phyloP scores from a whole-genome alignment of 2,329 filamentous ascomycete genomes.

The Fusarium robinianum region DNA sequence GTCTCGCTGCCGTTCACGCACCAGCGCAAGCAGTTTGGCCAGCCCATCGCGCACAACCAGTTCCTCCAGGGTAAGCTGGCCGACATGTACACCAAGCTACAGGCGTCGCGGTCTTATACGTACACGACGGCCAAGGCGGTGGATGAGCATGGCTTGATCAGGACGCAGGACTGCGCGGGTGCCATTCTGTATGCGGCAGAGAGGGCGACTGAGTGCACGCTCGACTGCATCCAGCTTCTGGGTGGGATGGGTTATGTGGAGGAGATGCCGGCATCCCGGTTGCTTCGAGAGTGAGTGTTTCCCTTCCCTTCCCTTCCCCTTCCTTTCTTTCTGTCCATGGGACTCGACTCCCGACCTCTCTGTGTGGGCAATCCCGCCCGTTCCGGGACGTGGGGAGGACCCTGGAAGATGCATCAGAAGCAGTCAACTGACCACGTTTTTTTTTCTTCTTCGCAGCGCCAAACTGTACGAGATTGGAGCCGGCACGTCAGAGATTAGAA shows the following conservation, averaged over 20 bases:
- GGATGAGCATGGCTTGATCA: conserved; percentile 73
- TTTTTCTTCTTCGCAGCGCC: no score
- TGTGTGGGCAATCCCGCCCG: no score
- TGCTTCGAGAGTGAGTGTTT: conserved; percentile 69
- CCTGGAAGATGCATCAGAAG: background rate
- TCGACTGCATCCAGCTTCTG: conserved; percentile 89
- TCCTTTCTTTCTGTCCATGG: background rate
- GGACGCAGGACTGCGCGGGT: conserved; percentile 91
- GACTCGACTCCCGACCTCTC: background rate
- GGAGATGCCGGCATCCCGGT: conserved; percentile 86
- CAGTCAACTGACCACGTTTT: conserved; percentile 37
- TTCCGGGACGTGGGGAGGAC: background rate
- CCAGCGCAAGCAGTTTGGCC: conserved; percentile 84
- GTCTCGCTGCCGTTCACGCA: conserved; percentile 87
- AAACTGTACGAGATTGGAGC: conserved; percentile 96
- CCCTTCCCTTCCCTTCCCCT: background rate
- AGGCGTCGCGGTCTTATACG: conserved; percentile 83
- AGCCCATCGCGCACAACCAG: conserved; percentile 88
- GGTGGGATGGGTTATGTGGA: conserved; percentile 97
- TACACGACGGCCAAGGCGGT: conserved; percentile 80
- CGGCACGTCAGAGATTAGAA: conserved; percentile 89
- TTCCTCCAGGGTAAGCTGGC: conserved; percentile 90
- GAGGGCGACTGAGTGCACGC: conserved; percentile 80
- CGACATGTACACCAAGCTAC: conserved; percentile 96
- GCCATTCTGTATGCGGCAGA: conserved; percentile 94